Percentiles rank a stretch among this genome's conserved stretches.
These are phyloP conservation scores for Erythrobasidium hasegawianum DNA, from an alignment of 1,284 basidiomycete genomes.

Conservation along the genomic window DNA sequence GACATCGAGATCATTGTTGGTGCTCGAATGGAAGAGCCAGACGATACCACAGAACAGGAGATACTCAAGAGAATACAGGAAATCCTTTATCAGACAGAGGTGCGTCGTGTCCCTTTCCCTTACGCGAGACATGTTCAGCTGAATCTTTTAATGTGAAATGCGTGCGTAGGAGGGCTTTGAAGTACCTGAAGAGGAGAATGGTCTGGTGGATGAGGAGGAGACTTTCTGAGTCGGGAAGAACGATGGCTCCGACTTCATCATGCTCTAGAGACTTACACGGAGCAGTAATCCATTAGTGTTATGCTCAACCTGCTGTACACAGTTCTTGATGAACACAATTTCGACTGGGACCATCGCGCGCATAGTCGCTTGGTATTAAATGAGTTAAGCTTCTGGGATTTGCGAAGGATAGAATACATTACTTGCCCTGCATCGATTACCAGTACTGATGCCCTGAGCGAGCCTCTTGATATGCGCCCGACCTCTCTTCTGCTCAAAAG, in stretches of 20 bases:
- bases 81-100: slow-evolving; percentile 78
- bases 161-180: slow-evolving; percentile 62
- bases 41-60: slow-evolving; percentile 57
- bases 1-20: slow-evolving; percentile 88
- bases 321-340: no score
- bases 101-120: neutral
- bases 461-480: neutral
- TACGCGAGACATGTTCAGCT: neutral
- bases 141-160: neutral
- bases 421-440: no score
- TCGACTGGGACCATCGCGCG: no score
- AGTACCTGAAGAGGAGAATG: slow-evolving; percentile 56
- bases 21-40: slow-evolving; percentile 47
- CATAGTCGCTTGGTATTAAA: no score
- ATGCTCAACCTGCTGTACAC: no score
- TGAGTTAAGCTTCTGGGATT: no score
- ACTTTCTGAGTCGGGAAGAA: slow-evolving; percentile 40
- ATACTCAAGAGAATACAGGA: slow-evolving; percentile 81
- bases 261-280: no score
- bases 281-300: no score
- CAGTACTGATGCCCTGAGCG: no score
- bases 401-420: no score
- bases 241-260: no score
- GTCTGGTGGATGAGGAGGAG: slow-evolving; percentile 43
- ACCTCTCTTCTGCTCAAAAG: neutral